Conservation (phyloP, 2,329 filamentous ascomycete species). For the Xylariaceae sp. region DNA sequence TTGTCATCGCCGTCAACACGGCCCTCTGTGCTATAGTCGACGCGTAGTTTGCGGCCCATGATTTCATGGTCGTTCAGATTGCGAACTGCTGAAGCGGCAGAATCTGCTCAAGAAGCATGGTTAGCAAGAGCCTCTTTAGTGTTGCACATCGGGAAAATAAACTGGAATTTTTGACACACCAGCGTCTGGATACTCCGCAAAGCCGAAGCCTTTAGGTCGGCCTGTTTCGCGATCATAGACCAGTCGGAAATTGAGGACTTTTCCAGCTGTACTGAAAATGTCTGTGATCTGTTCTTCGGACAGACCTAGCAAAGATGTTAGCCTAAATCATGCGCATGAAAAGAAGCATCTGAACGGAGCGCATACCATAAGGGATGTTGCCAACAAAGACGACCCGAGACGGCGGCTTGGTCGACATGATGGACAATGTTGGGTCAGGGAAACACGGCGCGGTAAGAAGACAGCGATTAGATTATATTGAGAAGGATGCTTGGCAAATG, state of each 20-base stretch:
- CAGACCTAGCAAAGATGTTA: conserved; percentile 57
- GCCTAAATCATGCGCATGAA: background rate
- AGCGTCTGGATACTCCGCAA: conserved; percentile 89
- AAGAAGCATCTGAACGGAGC: background rate
- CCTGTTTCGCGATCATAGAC: conserved; percentile 96
- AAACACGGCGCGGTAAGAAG: background rate
- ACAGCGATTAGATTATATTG: background rate
- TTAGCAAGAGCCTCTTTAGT: conserved; percentile 2
- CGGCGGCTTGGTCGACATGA: conserved; percentile 68
- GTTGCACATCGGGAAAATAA: background rate
- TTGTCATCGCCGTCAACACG: conserved; percentile 61
- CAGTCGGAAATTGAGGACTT: conserved; percentile 84
- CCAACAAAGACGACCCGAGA: conserved; percentile 79
- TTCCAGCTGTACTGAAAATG: conserved; percentile 84
- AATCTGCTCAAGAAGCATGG: conserved; percentile 41
- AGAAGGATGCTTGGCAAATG: background rate
- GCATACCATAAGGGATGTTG: conserved; percentile 72
- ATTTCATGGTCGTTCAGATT: conserved; percentile 95
- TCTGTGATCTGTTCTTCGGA: conserved; percentile 95
- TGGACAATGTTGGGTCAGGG: conserved; percentile 26
- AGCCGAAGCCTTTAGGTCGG: conserved; percentile 92
- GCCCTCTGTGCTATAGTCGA: conserved; percentile 94
- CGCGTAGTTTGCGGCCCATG: conserved; percentile 87
- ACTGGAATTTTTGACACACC: conserved; percentile 45
- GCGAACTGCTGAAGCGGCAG: conserved; percentile 86